Percentiles rank a stretch among this genome's conserved stretches.
Evolutionary conservation across 2,329 filamentous ascomycete species (phyloP).

Genomic region (Keithomyces neogunnii): DNA sequence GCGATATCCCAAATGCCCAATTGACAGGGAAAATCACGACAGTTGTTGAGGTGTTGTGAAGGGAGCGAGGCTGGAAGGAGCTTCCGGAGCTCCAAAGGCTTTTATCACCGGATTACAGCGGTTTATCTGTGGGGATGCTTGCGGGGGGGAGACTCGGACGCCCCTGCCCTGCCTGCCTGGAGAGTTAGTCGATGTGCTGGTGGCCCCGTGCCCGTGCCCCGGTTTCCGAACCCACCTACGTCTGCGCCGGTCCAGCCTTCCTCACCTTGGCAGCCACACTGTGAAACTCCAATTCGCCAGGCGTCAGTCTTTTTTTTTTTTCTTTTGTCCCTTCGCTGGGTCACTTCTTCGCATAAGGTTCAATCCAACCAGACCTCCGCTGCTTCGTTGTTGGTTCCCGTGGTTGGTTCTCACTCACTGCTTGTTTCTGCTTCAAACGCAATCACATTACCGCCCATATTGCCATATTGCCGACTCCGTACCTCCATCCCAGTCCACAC

Average conservation of each 20-base stretch:
- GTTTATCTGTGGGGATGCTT: conserved; percentile 3
- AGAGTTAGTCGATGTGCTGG: not conserved
- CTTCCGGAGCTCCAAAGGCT: conserved; percentile 2
- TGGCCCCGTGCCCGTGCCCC: too few relatives aligned
- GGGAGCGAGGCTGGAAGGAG: not conserved
- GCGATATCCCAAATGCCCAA: not conserved
- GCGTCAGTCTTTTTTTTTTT: not conserved
- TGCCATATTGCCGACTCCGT: too few relatives aligned
- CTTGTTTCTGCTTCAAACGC: too few relatives aligned
- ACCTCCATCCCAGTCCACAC: not conserved
- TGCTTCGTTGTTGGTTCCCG: too few relatives aligned
- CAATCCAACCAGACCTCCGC: too few relatives aligned
- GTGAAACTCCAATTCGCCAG: not conserved
- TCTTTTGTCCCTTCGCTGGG: not conserved
- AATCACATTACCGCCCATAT: too few relatives aligned
- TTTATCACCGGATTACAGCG: conserved; percentile 6
- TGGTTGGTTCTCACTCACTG: too few relatives aligned
- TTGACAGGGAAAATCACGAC: not conserved
- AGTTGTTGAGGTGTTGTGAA: not conserved
- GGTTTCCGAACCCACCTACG: not conserved
- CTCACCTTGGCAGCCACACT: not conserved
- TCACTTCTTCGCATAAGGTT: not conserved
- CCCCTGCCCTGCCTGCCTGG: not conserved
- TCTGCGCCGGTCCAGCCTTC: not conserved
- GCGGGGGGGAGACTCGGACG: not conserved